A percentile compares a stretch with the other conserved stretches of the same genome.
These are phyloP conservation scores for Thermoascus crustaceus DNA, from an alignment of 2,329 filamentous ascomycete species.

Conservation along the genomic window DNA sequence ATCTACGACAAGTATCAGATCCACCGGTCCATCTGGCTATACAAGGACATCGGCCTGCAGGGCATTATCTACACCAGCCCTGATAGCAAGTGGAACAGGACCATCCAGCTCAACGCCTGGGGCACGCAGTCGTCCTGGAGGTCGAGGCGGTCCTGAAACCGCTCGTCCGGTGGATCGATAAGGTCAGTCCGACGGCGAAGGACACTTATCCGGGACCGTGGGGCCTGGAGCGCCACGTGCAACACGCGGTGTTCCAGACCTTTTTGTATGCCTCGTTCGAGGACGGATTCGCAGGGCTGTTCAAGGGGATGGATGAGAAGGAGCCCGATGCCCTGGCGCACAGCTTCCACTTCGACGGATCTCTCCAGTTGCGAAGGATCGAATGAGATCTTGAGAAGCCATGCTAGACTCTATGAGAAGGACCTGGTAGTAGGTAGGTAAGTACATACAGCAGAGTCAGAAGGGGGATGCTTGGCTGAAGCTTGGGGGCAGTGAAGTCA, in stretches of 20 bases:
- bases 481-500: no score
- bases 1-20: conserved; percentile 47
- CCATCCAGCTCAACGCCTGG: conserved; percentile 51
- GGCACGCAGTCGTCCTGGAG: conserved; percentile 36
- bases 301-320: conserved; percentile 42
- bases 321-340: conserved; percentile 48
- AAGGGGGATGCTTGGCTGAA: no score
- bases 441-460: no score
- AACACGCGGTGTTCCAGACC: conserved; percentile 39
- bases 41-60: conserved; percentile 51
- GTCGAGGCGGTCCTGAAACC: conserved; percentile 39
- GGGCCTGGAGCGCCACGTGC: conserved; percentile 44
- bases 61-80: conserved; percentile 47
- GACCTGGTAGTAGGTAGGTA: background rate
- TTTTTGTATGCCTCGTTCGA: conserved; percentile 45
- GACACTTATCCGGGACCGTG: conserved; percentile 42
- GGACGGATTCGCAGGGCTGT: conserved; percentile 50
- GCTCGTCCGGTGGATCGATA: conserved; percentile 38
- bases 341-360: conserved; percentile 49
- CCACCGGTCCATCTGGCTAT: conserved; percentile 54
- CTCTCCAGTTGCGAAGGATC: conserved; percentile 44
- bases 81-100: conserved; percentile 42
- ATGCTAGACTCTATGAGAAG: conserved; percentile 23
- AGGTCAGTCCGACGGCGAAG: conserved; percentile 34
- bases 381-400: conserved; percentile 43